These are phyloP conservation scores for Metarhizium guizhouense DNA, from an alignment of 2,329 filamentous ascomycete species.

Conservation along the genomic window DNA sequence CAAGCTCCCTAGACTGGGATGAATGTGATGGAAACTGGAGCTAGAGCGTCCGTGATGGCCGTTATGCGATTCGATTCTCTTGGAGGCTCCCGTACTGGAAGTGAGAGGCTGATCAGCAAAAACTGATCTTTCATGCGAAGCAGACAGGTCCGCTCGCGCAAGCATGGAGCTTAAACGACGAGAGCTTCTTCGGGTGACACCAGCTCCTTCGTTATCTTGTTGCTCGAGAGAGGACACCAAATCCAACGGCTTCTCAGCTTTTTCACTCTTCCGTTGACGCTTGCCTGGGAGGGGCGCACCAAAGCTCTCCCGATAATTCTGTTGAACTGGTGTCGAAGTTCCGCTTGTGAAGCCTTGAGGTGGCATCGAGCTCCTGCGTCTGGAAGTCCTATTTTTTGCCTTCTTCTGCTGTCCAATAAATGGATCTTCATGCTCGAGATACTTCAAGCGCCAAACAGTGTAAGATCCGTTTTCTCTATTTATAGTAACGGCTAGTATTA, in stretches of 20 bases:
- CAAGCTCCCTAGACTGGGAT: conserved; percentile 49
- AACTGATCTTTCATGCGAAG: conserved; percentile 71
- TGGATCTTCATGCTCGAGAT: conserved; percentile 59
- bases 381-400: conserved; percentile 35
- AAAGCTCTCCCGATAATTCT: conserved; percentile 69
- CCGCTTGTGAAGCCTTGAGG: conserved; percentile 63
- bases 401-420: conserved; percentile 38
- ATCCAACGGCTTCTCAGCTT: conserved; percentile 44
- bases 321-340: conserved; percentile 65
- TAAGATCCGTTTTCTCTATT: conserved; percentile 71
- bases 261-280: conserved; percentile 42
- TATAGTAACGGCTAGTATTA: conserved; percentile 71
- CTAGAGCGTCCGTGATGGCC: conserved; percentile 30
- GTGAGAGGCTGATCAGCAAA: conserved; percentile 58
- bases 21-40: conserved; percentile 35
- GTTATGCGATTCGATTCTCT: conserved; percentile 63
- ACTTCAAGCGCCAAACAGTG: conserved; percentile 76
- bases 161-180: conserved; percentile 86
- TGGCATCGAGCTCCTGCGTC: conserved; percentile 57
- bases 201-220: conserved; percentile 45
- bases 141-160: conserved; percentile 76
- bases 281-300: conserved; percentile 49
- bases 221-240: conserved; percentile 64
- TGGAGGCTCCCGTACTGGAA: conserved; percentile 33
- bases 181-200: conserved; percentile 49